Base-by-base conservation (phyloP, 2,329 filamentous ascomycete species). In the Neonectria punicea region DNA sequence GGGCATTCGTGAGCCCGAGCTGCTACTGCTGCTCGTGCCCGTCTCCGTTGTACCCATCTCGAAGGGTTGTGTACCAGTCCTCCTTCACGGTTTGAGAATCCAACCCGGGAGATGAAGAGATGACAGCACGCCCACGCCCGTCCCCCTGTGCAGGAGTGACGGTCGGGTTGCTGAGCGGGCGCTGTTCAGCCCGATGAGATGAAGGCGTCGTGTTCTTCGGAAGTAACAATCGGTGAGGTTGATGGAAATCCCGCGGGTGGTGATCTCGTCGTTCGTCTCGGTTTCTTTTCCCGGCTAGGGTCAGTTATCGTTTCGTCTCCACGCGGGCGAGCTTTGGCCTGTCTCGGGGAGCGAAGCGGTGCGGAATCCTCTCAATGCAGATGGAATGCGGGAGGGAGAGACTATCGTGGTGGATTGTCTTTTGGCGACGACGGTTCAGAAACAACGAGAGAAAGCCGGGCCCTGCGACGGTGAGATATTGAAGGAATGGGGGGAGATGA, bases 1-100 rank as follows among this genome's bases (percentile, higher is more conserved):
- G 65, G 77, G 74, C 73, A 76, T 77, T 51, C 65, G 59, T 46
- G 69, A 73, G 66, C 67, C 69, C 61, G 67, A 72, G 69, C 73
- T 75, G 39, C 70, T 75, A 65, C 67, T 71, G 59, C 66, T 70
- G 68, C 72, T 75, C 46, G 72, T 73, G 65, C 70, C 67, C 63
- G 70, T 72, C 66, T 60, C 67, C 58, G 67, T 65, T 30, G 72
- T 65, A 57, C 69, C 72, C 70, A 75, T 76, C 36, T 59, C 70
- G 51, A 58, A 58, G 63, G 57, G 44, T 63, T 67, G 61, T 68
- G 60, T 62, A 51, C 63, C 66, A 63, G 57, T 63, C 59, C 67
- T 68, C 61, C 61, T 61, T 70, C 59, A 69, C 60, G 30, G 20
- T 30, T 41, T 41, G 60, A 51, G 49, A n/a, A 53, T 57, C 53